Evolutionary conservation across 371 early-diverging fungal species (phyloP), one percentile per base, ranked within the genome.

Genomic region (Zychaea mexicana): DNA sequence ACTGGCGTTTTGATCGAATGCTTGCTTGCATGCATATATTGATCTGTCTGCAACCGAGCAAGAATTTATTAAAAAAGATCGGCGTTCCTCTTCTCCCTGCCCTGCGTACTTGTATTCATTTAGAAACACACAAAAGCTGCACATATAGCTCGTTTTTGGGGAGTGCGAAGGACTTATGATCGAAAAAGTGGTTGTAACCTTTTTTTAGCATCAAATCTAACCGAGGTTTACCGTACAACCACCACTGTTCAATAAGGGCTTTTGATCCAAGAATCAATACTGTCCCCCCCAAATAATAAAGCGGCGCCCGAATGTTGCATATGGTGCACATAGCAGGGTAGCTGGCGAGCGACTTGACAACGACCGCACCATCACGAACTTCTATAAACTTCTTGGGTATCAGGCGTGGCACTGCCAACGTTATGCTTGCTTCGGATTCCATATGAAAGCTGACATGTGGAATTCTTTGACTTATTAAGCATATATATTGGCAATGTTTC

Each of bases 361-460:
- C 38, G 38, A 36, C 38, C 9, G 15, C 15, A 36, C n/a, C 38
- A 36, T 36, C 38, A 36, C 15, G 38, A 49, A 19, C 49, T 22
- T 49, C 22, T 49, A 49, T 24, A 13, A 49, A 15, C 15, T 36
- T 46, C 3, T 21, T 46, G 46, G 46, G 46, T 46, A 45, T 45
- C 45, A 17, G 5, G 19, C 49, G 38, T 36, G 38, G 38, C n/a
- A n/a, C n/a, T n/a, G n/a, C n/a, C n/a, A n/a, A n/a, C n/a, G n/a
- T n/a, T n/a, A n/a, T 36, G 38, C 15, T 9, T 7, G 15, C 38
- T 36, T 36, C 38, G 38, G 38, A n/a, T n/a, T 36, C 38, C 49
- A 49, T 49, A 49, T 49, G 49, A 49, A 49, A 49, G 22, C n/a
- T 49, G n/a, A 49, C 49, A 49, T 49, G 49, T 49, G 49, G 49